Base-by-base conservation (phyloP, 2,329 filamentous ascomycete genomes). In the Daldinia sp. region DNA sequence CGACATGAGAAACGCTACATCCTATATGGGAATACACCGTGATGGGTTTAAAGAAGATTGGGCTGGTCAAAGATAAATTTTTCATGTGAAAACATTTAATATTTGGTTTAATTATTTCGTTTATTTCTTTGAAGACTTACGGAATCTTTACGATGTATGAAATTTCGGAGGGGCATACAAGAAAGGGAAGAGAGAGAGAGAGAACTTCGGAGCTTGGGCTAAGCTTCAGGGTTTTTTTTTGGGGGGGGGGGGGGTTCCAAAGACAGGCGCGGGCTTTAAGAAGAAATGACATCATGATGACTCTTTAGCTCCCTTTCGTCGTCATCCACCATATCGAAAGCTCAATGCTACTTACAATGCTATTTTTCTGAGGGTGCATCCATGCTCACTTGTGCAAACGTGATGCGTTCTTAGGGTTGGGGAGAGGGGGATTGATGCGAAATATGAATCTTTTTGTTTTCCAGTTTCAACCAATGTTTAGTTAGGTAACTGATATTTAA, bases 201-300 rank as follows among this genome's bases (percentile, higher is more conserved):
- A 23, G 17, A 48, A 27, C 45, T 32, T 32, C 3, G 39, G 39
- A 43, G 39, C 39, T 43, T 48, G 52, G 57, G 27, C 64, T 51
- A 56, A 49, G 54, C 51, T 37, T 58, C 43, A 39, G 52, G 29
- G 30, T 50, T 47, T 50, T n/a, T n/a, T n/a, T n/a, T n/a, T n/a
- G n/a, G n/a, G n/a, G n/a, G n/a, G n/a, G n/a, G n/a, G n/a, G n/a
- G n/a, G n/a, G n/a, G n/a, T n/a, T 65, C 27, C 39, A 56, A 53
- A 47, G 25, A 57, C 41, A 60, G 50, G 17, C 21, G 54, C 41
- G 57, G 50, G 17, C 21, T 47, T 5, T 21, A 27, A 53, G 43
- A 34, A 60, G 39, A 57, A 60, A 68, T 65, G 59, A 68, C 62
- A 61, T 66, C 62, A 68, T 58, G 54, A 63, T 53, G 17, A 43